phyloP scores from a whole-genome alignment of 2,329 filamentous ascomycete genomes.

The Ophiostoma sp. region DNA sequence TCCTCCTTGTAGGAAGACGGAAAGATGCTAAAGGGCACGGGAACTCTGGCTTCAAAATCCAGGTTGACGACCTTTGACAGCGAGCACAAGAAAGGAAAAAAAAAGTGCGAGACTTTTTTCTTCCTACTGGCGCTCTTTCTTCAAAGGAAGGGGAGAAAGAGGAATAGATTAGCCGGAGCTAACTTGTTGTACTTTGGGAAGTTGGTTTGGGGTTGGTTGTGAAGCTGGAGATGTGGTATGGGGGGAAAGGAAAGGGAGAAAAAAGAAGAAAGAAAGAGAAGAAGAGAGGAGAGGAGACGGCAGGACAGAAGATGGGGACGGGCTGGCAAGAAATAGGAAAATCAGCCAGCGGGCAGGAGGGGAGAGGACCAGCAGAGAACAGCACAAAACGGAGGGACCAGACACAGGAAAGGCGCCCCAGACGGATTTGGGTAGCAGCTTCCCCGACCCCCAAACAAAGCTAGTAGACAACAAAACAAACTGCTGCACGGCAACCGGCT shows the following conservation, averaged over 20 bases:
- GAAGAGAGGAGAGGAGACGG: conserved; percentile 22
- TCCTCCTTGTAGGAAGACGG: conserved; percentile 58
- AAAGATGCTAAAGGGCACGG: conserved; percentile 99
- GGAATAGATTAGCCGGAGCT: conserved; percentile 24
- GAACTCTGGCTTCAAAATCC: conserved; percentile 99
- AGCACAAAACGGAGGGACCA: neutral
- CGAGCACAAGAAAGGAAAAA: conserved; percentile 56
- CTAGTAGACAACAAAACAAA: conserved; percentile 24
- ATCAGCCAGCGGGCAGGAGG: neutral
- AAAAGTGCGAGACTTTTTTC: conserved; percentile 51
- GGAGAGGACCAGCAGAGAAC: neutral
- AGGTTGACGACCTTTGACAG: conserved; percentile 82
- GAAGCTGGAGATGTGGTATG: conserved; percentile 34
- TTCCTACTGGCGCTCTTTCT: conserved; percentile 38
- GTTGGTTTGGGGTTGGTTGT: conserved; percentile 30
- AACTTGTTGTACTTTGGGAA: conserved; percentile 17
- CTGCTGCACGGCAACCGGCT: conserved; percentile 26
- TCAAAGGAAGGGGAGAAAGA: conserved; percentile 61
- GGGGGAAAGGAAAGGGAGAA: conserved; percentile 25
- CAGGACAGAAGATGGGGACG: conserved; percentile 30
- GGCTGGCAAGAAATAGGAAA: conserved; percentile 29
- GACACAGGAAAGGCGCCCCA: neutral
- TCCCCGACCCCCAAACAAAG: conserved; percentile 18
- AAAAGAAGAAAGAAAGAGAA: conserved; percentile 23
- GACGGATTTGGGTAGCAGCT: conserved; percentile 1